Evolutionary conservation across 306 rosid genomes (phyloP).

Genomic region (Comarum palustre): DNA sequence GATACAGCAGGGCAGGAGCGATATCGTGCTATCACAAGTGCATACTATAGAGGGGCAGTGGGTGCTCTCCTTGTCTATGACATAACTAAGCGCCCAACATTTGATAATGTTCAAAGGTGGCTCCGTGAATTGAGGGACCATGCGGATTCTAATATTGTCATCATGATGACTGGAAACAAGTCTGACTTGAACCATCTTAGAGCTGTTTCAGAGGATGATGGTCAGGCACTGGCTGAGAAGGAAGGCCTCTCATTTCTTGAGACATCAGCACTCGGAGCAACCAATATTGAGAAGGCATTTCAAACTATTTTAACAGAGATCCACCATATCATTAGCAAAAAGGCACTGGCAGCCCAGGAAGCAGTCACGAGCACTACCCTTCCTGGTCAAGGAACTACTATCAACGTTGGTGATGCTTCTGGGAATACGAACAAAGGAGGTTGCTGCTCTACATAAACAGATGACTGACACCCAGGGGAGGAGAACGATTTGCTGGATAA

Average conservation of each 20-base stretch:
- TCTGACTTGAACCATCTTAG: slow-evolving; percentile 87
- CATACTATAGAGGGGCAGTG: slow-evolving; percentile 97
- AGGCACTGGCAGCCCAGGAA: slow-evolving; percentile 98
- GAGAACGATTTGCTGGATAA: slow-evolving; percentile 36
- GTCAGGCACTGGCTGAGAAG: slow-evolving; percentile 84
- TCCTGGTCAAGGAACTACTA: slow-evolving; percentile 96
- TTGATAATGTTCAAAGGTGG: slow-evolving; percentile 95
- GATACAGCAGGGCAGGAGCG: slow-evolving; percentile 99
- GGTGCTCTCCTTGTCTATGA: slow-evolving; percentile 95
- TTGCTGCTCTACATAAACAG: slow-evolving; percentile 65
- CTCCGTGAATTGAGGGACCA: slow-evolving; percentile 96
- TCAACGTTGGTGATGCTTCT: slow-evolving; percentile 68
- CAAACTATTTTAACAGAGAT: slow-evolving; percentile 93
- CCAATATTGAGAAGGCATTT: slow-evolving; percentile 93
- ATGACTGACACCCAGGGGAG: slow-evolving; percentile 27
- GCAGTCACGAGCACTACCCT: slow-evolving; percentile 46
- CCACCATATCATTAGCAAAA: slow-evolving; percentile 91
- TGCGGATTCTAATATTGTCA: slow-evolving; percentile 93
- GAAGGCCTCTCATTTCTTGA: slow-evolving; percentile 97
- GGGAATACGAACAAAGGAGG: slow-evolving; percentile 55
- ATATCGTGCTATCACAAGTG: slow-evolving; percentile 95
- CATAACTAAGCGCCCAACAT: slow-evolving; percentile 91
- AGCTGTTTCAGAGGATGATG: slow-evolving; percentile 82
- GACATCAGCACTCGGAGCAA: slow-evolving; percentile 96
- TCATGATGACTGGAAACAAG: slow-evolving; percentile 98